Evolutionary conservation across 306 rosid species (phyloP).

Genomic region (Cicer pinnatifidum): DNA sequence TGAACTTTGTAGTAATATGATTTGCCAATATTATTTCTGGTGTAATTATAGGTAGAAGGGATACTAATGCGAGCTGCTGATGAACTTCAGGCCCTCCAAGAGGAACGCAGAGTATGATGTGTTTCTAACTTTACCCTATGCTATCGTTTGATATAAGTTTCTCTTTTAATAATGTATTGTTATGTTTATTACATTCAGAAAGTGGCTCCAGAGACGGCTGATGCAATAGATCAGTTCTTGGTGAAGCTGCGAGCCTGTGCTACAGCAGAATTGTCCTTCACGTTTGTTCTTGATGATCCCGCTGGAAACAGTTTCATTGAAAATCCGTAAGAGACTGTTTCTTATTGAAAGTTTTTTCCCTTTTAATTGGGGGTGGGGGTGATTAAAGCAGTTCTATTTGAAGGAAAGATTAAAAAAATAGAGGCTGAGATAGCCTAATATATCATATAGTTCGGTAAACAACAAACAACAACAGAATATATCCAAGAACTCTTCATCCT

Average conservation of each 20-base stretch:
- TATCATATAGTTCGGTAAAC: neutral
- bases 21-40: conserved; percentile 17
- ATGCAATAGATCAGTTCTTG: conserved; percentile 84
- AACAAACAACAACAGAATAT: neutral
- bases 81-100: conserved; percentile 85
- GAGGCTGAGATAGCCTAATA: conserved; percentile 7
- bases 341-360: neutral
- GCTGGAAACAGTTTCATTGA: conserved; percentile 96
- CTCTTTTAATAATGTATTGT: conserved; percentile 35
- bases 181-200: conserved; percentile 59
- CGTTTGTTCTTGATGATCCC: conserved; percentile 87
- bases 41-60: conserved; percentile 80
- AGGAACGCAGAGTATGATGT: conserved; percentile 76
- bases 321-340: conserved; percentile 73
- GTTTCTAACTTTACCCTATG: conserved; percentile 7
- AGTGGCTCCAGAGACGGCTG: conserved; percentile 79
- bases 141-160: conserved; percentile 19
- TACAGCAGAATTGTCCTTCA: conserved; percentile 66
- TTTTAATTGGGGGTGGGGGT: neutral
- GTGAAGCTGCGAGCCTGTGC: conserved; percentile 79
- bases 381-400: neutral
- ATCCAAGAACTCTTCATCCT: conserved; percentile 12
- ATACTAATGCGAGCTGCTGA: conserved; percentile 77
- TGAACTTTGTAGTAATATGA: conserved; percentile 32
- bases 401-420: neutral